These are phyloP conservation scores for Sclerotinia subarctica DNA, from an alignment of 2,329 filamentous ascomycete genomes.

Conservation along the genomic window DNA sequence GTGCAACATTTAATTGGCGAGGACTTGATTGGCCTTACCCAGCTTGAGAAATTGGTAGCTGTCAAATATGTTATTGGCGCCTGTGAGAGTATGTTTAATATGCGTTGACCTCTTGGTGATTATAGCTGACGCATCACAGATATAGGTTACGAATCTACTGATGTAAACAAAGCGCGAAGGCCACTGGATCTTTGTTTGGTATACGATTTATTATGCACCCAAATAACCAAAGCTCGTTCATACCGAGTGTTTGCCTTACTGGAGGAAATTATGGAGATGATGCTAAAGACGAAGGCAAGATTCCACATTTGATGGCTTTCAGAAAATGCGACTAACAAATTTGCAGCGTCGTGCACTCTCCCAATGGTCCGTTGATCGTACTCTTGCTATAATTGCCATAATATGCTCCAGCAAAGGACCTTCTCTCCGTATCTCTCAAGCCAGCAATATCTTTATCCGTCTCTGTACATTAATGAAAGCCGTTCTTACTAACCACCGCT, in stretches of 20 bases:
- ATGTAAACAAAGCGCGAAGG: conserved; percentile 17
- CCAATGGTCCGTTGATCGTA: conserved; percentile 39
- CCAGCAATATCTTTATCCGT: conserved; percentile 34
- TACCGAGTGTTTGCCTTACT: conserved; percentile 36
- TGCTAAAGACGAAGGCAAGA: conserved; percentile 37
- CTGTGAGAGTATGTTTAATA: conserved; percentile 32
- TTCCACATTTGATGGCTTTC: conserved; percentile 9
- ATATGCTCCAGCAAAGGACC: conserved; percentile 35
- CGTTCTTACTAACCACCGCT: conserved; percentile 57
- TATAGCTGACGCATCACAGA: conserved; percentile 24
- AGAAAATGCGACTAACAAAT: neutral
- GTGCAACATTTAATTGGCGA: conserved; percentile 28
- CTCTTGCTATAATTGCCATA: conserved; percentile 36
- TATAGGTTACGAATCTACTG: conserved; percentile 22
- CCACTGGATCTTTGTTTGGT: conserved; percentile 29
- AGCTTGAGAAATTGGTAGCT: conserved; percentile 33
- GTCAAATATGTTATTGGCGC: conserved; percentile 30
- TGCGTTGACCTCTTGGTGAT: neutral
- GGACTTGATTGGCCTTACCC: conserved; percentile 11
- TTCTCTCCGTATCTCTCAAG: conserved; percentile 25
- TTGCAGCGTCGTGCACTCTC: conserved; percentile 33
- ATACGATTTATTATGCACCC: conserved; percentile 31
- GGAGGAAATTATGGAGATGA: conserved; percentile 36
- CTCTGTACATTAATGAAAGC: conserved; percentile 53
- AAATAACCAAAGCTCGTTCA: conserved; percentile 29